Conservation (phyloP, 345 rosid genomes). For the Melaleuca quinquenervia region DNA sequence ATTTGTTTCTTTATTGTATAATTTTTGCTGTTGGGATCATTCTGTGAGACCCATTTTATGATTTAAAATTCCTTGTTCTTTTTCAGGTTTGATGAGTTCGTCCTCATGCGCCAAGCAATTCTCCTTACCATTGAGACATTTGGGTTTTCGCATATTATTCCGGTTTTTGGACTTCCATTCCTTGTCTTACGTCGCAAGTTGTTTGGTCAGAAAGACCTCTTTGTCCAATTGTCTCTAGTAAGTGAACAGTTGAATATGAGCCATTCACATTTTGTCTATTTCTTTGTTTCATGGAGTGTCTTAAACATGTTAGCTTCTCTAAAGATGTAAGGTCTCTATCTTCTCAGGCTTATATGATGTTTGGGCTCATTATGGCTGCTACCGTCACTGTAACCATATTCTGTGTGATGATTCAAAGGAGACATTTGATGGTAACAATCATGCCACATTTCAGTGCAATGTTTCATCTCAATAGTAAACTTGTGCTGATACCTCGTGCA, state of each 20-base stretch:
- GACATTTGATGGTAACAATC: conserved; percentile 74
- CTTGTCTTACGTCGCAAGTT: conserved; percentile 19
- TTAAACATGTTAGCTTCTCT: neutral
- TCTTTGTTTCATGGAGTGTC: neutral
- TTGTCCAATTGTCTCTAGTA: conserved; percentile 41
- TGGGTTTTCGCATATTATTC: conserved; percentile 78
- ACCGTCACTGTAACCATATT: conserved; percentile 51
- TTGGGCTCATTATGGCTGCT: conserved; percentile 47
- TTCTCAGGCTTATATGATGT: conserved; percentile 61
- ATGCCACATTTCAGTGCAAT: neutral
- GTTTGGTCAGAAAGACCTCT: conserved; percentile 7
- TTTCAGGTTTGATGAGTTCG: conserved; percentile 88
- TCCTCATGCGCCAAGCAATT: conserved; percentile 78
- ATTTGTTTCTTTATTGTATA: neutral
- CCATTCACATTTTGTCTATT: neutral
- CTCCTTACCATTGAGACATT: conserved; percentile 82
- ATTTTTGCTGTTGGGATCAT: neutral
- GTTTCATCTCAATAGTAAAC: neutral
- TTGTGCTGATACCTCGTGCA: neutral
- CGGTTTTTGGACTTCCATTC: conserved; percentile 71
- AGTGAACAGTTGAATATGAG: conserved; percentile 1
- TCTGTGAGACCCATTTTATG: neutral
- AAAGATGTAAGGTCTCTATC: neutral
- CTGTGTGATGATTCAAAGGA: conserved; percentile 76
- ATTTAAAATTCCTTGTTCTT: neutral